Percentiles rank a stretch among this genome's conserved stretches.
These are phyloP conservation scores for Pythium insidiosum DNA, from an alignment of 352 stramenopile species.

Conservation along the genomic window DNA sequence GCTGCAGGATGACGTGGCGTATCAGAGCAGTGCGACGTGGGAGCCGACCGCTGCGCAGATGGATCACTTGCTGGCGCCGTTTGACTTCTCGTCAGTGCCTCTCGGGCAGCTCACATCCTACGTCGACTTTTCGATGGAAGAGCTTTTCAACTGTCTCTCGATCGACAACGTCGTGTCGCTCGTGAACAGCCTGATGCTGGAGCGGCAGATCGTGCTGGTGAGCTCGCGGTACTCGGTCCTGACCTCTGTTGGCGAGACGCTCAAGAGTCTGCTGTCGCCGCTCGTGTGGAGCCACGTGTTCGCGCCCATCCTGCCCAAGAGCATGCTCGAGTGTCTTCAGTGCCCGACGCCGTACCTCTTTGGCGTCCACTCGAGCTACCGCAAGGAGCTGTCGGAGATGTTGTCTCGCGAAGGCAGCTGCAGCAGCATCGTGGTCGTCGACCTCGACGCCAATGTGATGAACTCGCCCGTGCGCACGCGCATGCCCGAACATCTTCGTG, in stretches of 20 bases:
- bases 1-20: conserved; percentile 45
- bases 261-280: conserved; percentile 69
- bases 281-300: conserved; percentile 86
- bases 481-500: conserved; percentile 35
- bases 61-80: conserved; percentile 48
- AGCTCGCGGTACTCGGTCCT: conserved; percentile 77
- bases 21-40: conserved; percentile 50
- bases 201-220: conserved; percentile 72
- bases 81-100: conserved; percentile 41
- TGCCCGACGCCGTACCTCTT: conserved; percentile 84
- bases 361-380: conserved; percentile 72
- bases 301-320: conserved; percentile 67
- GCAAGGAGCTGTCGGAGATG: conserved; percentile 57
- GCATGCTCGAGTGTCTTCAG: conserved; percentile 78
- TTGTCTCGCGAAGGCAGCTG: conserved; percentile 66
- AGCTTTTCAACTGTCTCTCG: conserved; percentile 72
- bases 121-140: conserved; percentile 76
- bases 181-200: conserved; percentile 65
- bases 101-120: conserved; percentile 39
- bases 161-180: conserved; percentile 62
- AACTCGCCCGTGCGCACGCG: conserved; percentile 28
- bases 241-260: conserved; percentile 66
- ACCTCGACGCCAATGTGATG: conserved; percentile 57
- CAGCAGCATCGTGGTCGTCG: conserved; percentile 62
- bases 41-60: conserved; percentile 46